Percentiles rank a stretch among this genome's conserved stretches.
Conservation (phyloP, 345 rosid genomes). For the Hypericum androsaemum region DNA sequence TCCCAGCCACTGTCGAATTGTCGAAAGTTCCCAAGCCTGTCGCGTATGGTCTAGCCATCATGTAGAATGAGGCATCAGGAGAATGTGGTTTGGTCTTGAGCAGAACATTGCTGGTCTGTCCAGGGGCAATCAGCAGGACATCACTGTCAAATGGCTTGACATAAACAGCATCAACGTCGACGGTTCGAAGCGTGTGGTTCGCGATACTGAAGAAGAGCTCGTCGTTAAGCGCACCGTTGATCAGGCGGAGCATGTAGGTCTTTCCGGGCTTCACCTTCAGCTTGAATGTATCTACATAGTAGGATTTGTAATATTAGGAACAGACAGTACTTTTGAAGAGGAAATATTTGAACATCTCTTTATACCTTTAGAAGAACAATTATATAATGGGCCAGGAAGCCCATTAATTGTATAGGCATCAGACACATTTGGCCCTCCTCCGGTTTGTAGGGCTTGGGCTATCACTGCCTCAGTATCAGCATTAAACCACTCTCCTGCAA, state of each 20-base stretch:
- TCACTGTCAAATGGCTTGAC: constrained; percentile 15
- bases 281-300: constrained; percentile 18
- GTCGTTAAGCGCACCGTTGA: constrained; percentile 22
- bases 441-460: constrained; percentile 16
- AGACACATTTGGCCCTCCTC: constrained; percentile 26
- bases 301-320: neutral
- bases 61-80: constrained; percentile 18
- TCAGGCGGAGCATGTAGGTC: constrained; percentile 17
- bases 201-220: constrained; percentile 23
- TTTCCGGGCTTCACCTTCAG: constrained; percentile 18
- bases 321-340: neutral
- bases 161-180: constrained; percentile 19
- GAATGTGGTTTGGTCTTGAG: constrained; percentile 15
- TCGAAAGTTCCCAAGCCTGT: constrained; percentile 22
- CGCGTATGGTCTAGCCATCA: constrained; percentile 17
- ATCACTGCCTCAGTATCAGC: constrained; percentile 18
- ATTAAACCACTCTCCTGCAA: constrained; percentile 26
- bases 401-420: constrained; percentile 23
- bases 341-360: neutral
- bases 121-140: constrained; percentile 11
- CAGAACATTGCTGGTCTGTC: constrained; percentile 19
- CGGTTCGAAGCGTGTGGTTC: constrained; percentile 13
- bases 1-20: constrained; percentile 18
- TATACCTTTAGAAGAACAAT: constrained; percentile 23
- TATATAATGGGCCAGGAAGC: constrained; percentile 20